These are phyloP conservation scores for Quercus gilva DNA, from an alignment of 306 rosid genomes.

Conservation along the genomic window DNA sequence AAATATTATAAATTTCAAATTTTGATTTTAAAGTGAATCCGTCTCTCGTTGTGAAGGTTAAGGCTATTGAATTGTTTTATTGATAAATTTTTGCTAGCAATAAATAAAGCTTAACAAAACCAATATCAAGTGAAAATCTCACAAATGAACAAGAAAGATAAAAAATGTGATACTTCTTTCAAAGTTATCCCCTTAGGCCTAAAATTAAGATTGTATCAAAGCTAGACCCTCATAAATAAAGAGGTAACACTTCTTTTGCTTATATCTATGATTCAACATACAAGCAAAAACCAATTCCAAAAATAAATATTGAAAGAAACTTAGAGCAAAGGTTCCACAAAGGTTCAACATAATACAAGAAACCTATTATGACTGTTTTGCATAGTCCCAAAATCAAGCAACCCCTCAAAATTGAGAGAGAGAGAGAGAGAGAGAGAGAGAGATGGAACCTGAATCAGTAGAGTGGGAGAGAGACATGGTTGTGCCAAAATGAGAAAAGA, in stretches of 20 bases:
- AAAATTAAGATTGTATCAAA: no score
- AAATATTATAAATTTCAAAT: no score
- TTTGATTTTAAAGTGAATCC: no score
- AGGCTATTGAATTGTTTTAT: no score
- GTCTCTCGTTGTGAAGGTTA: no score
- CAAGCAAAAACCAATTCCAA: neutral
- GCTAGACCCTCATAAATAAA: no score
- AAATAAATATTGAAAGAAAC: neutral
- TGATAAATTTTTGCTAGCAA: no score
- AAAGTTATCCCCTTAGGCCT: no score
- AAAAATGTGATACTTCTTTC: no score
- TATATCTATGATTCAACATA: neutral
- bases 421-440: constrained; percentile 12
- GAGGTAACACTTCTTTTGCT: neutral
- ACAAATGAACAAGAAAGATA: no score
- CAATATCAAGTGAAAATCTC: no score
- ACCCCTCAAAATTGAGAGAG: neutral
- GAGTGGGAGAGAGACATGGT: constrained; percentile 9
- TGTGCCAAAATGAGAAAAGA: neutral
- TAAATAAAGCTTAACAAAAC: no score
- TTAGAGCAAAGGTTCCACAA: neutral
- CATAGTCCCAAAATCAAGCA: neutral
- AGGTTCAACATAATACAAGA: neutral
- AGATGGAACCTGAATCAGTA: constrained; percentile 21
- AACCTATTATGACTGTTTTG: constrained; percentile 3